These are phyloP conservation scores for Umbelopsis sp. DNA, from an alignment of 371 early-diverging fungal species.

Conservation along the genomic window DNA sequence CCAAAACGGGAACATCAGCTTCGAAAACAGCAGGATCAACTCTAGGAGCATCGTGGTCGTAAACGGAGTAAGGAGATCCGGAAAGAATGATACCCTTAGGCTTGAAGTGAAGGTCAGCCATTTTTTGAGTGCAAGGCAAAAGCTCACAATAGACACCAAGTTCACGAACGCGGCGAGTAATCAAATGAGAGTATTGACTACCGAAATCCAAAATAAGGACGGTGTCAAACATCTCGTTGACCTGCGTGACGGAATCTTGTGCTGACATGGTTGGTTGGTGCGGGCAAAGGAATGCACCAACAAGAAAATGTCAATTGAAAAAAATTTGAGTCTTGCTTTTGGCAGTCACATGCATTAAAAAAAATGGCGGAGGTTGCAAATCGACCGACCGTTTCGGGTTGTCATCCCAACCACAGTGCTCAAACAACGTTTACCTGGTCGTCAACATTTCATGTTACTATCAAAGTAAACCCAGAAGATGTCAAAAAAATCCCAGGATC, in stretches of 20 bases:
- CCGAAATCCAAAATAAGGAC: slow-evolving; percentile 98
- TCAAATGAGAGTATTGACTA: slow-evolving; percentile 97
- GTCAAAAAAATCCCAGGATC: too few relatives aligned
- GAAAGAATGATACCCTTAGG: slow-evolving; percentile 97
- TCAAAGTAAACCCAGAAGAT: too few relatives aligned
- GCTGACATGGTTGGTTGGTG: slow-evolving; percentile 22
- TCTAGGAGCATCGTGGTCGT: slow-evolving; percentile 93
- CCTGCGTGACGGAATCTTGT: slow-evolving; percentile 55
- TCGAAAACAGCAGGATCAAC: slow-evolving; percentile 91
- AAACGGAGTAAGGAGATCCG: slow-evolving; percentile 96
- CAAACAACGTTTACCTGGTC: too few relatives aligned
- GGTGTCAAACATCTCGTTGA: slow-evolving; percentile 87
- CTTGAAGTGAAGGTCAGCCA: slow-evolving; percentile 89
- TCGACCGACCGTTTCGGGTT: too few relatives aligned
- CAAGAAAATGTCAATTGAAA: slow-evolving; percentile 3
- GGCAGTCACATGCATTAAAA: slow-evolving; percentile 1
- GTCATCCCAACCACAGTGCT: too few relatives aligned
- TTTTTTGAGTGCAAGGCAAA: slow-evolving; percentile 94
- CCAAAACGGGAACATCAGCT: slow-evolving; percentile 90
- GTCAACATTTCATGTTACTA: too few relatives aligned
- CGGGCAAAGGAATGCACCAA: slow-evolving; percentile 16
- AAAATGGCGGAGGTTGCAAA: neutral
- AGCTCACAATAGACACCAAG: slow-evolving; percentile 98
- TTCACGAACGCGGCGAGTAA: slow-evolving; percentile 95
- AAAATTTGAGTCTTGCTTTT: slow-evolving; percentile 6